Conservation (phyloP, 106 monocot species). For the Dendrobium chrysotoxum region DNA sequence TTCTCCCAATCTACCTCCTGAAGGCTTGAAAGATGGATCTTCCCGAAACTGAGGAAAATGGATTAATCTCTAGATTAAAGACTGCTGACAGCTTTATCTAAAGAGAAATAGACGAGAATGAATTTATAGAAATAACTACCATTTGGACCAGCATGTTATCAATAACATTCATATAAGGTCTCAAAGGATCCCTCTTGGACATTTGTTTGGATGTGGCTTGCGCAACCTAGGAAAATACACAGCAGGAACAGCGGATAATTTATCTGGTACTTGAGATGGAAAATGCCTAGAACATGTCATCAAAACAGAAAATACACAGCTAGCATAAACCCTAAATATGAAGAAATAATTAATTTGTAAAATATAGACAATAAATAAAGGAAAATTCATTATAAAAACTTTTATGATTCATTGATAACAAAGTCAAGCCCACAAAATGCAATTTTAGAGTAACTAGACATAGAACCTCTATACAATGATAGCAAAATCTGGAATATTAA, state of each 20-base stretch:
- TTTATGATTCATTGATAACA: background rate
- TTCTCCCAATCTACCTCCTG: conserved; percentile 93
- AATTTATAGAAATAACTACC: conserved; percentile 30
- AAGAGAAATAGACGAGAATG: background rate
- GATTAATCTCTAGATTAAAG: background rate
- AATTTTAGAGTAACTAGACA: background rate
- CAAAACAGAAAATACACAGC: background rate
- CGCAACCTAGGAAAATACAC: conserved; percentile 53
- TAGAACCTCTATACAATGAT: background rate
- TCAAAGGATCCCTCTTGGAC: conserved; percentile 91
- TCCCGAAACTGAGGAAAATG: conserved; percentile 54
- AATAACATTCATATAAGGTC: conserved; percentile 89
- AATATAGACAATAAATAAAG: background rate
- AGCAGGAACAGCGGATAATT: background rate
- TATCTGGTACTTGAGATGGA: background rate
- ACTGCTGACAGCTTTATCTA: background rate
- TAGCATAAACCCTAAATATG: background rate
- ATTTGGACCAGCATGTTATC: conserved; percentile 86
- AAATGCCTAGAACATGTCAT: background rate
- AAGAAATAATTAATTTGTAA: background rate
- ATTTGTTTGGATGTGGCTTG: conserved; percentile 99
- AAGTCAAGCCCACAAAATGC: background rate
- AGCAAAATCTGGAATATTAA: background rate
- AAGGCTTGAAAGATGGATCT: conserved; percentile 96
- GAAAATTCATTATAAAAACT: background rate